Evolutionary conservation across 148 eudicot species (phyloP), one percentile per base, ranked within the genome.

Genomic region (Chenopodium suecicum): DNA sequence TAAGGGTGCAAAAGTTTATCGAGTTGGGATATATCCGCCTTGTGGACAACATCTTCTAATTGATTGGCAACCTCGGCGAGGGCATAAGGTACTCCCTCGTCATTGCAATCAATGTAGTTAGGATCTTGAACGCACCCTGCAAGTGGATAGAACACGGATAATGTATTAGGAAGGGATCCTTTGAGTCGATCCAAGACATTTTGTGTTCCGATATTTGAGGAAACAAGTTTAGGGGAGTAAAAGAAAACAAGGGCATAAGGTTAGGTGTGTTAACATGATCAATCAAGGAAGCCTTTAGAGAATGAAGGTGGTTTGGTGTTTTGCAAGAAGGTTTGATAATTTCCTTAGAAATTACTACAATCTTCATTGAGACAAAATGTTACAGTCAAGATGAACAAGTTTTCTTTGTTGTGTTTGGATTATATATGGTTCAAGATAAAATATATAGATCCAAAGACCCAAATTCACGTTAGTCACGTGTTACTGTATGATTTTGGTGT

Each of bases 131-230:
- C 58, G 22, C 86, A 73, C 4, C 90, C 90, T 10, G 90, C 85
- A 9, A 88, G 84, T 16, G 90, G 87, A 76, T 88, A 88, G 27
- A 88, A 88, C 13, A 52, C 17, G 6, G 81, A 60, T 46, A 88
- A 81, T 20, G 86, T 67, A 23, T 56, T 3, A 1, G 71, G 34
- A 44, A 84, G 74, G 4, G 89, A 81, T 13, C 23, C 48, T 70
- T 81, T 83, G 7, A 84, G 72, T 31, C 34, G 20, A 56, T 27
- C n/a, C 19, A 14, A 29, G 46, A 41, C 4, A 8, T 4, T 19
- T 4, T 56, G 6, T 19, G 37, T 13, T 16, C 37, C 34, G 9
- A 10, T 60, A 22, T 50, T 23, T 1, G 19, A 17, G 13, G 8
- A 1, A 14, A 25, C 31, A 29, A 29, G 6, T 2, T 16, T 65